phyloP scores from a whole-genome alignment of 306 rosid genomes.

The Lathyrus oleraceus region DNA sequence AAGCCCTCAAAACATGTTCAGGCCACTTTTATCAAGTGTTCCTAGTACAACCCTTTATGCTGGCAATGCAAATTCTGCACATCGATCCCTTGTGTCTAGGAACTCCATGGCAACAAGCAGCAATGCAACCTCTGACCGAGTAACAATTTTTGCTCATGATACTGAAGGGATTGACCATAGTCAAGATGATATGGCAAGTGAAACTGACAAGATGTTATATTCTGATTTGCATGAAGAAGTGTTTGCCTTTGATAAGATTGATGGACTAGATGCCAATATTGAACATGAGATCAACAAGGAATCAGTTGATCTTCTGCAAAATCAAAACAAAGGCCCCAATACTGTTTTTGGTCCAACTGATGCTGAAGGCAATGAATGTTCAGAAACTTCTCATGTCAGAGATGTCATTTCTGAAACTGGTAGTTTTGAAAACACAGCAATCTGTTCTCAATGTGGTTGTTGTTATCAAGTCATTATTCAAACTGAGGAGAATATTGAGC shows the following conservation, averaged over 20 bases:
- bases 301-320: constrained; percentile 38
- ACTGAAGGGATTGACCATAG: constrained; percentile 65
- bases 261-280: constrained; percentile 48
- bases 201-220: constrained; percentile 54
- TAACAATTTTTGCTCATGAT: constrained; percentile 54
- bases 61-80: constrained; percentile 65
- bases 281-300: constrained; percentile 39
- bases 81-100: constrained; percentile 71
- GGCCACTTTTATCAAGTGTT: constrained; percentile 90
- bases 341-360: constrained; percentile 35
- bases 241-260: constrained; percentile 73
- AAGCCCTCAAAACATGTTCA: constrained; percentile 83
- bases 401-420: constrained; percentile 46
- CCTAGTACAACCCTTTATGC: constrained; percentile 73
- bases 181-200: constrained; percentile 61
- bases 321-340: constrained; percentile 38
- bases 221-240: constrained; percentile 65
- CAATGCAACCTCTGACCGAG: constrained; percentile 71
- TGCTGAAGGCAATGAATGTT: constrained; percentile 42
- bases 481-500: constrained; percentile 39
- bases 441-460: constrained; percentile 65
- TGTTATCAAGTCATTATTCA: constrained; percentile 40
- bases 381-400: constrained; percentile 45
- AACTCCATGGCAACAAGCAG: constrained; percentile 79
- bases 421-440: constrained; percentile 41